These are phyloP conservation scores for Epithele typhae DNA, from an alignment of 768 basidiomycete genomes.

Conservation along the genomic window DNA sequence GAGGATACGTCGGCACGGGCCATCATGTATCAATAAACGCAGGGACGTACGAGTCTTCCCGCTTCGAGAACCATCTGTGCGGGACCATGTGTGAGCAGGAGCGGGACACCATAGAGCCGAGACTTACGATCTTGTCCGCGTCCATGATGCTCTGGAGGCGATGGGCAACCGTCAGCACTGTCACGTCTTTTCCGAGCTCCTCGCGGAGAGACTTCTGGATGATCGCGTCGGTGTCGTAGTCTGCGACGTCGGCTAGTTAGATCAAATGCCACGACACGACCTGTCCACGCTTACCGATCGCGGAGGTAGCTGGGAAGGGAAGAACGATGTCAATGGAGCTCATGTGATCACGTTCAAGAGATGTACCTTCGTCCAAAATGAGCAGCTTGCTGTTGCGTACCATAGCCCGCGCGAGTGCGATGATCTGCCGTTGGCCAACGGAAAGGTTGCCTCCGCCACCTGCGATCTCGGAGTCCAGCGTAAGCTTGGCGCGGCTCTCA, in stretches of 20 bases:
- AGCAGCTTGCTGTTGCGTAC: conserved; percentile 53
- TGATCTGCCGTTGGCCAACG: conserved; percentile 57
- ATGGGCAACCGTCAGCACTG: conserved; percentile 57
- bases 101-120: neutral
- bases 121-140: conserved; percentile 50
- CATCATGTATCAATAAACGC: neutral
- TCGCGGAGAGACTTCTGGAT: conserved; percentile 55
- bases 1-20: no score
- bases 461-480: conserved; percentile 41
- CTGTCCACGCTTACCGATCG: conserved; percentile 29
- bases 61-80: conserved; percentile 41
- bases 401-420: conserved; percentile 57
- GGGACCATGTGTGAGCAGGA: neutral
- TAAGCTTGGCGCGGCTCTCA: conserved; percentile 32
- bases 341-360: conserved; percentile 7
- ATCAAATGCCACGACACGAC: neutral
- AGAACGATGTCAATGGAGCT: no score
- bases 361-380: conserved; percentile 51
- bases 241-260: conserved; percentile 23
- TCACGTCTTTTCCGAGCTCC: conserved; percentile 38
- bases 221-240: conserved; percentile 52
- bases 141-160: conserved; percentile 57
- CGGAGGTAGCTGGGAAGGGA: conserved; percentile 46
- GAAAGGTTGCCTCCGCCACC: conserved; percentile 44
- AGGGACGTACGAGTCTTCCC: conserved; percentile 30